Percentiles rank a stretch among this genome's conserved stretches.
phyloP scores from a whole-genome alignment of 805 yeast species.

The Yarrowia sp. region DNA sequence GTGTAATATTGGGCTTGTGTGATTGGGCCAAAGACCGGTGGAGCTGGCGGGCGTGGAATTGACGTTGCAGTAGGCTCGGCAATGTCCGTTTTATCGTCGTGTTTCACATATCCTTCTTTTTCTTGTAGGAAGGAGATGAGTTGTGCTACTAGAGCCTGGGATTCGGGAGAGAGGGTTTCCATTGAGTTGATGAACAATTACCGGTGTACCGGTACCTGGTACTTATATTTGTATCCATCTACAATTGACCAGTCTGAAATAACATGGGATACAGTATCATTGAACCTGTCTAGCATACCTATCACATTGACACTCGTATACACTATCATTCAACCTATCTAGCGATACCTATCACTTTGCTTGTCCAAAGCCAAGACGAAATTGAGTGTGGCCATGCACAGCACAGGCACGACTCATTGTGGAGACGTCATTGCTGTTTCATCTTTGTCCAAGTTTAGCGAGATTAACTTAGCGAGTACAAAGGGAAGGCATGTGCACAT shows the following conservation, averaged over 20 bases:
- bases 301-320: no score
- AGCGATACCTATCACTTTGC: no score
- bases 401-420: not conserved
- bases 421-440: slow-evolving; percentile 3
- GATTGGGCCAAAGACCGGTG: slow-evolving; percentile 1
- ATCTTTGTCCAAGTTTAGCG: not conserved
- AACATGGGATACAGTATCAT: no score
- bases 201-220: no score
- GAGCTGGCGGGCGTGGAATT: not conserved
- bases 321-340: no score
- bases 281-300: no score
- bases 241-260: no score
- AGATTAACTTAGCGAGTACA: not conserved
- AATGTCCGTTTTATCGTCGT: not conserved
- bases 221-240: no score
- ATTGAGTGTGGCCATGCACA: not conserved
- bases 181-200: not conserved
- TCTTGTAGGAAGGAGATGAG: not conserved
- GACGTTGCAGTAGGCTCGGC: not conserved
- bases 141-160: not conserved
- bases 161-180: not conserved
- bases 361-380: not conserved
- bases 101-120: slow-evolving; percentile 2
- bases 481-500: not conserved
- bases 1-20: slow-evolving; percentile 14